Evolutionary conservation across 1,139 yeast species (phyloP), one percentile per base, ranked within the genome.

Genomic region (Magnusiomyces ingens): DNA sequence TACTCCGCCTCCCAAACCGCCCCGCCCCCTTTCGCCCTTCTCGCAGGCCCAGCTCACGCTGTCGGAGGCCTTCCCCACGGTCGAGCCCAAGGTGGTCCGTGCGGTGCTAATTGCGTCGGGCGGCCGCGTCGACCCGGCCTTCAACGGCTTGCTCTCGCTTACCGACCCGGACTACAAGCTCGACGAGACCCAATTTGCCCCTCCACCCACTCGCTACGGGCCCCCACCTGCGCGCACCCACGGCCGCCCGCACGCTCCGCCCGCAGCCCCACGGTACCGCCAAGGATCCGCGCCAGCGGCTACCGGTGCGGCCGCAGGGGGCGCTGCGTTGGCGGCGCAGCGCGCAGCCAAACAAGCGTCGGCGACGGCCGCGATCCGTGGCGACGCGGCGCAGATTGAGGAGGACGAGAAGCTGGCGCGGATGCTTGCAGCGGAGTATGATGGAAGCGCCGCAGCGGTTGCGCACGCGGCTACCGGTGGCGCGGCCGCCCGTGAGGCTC

Each of bases 391-490:
- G 21, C 88, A 82, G 66, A 64, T 82, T 55, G 81, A 81, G 58
- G 85, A 84, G 54, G 99, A 93, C 68, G 99, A 89, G 67, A 72
- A 80, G 35, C 75, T 91, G 60, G 98, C 98, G 1, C 79, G 95
- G 58, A 76, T 79, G 64, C 74, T 93, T 62, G 95, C 93, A 57
- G 81, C 81, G 62, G 83, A 86, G 64, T 86, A 78, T 67, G 85
- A 48, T n/a, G 13, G 21, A 13, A 40, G 41, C 29, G 26, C 15
- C 19, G 37, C 36, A 1, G 32, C 32, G 8, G 32, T 8, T 5
- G 32, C 32, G 32, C 32, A 26, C 32, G 32, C 32, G 32, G 32
- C 32, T 26, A 26, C 32, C 4, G 32, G 32, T 5, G 48, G 38
- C 61, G 59, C 55, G 63, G 63, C 50, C 65, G 64, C 37, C 58